Percentiles rank a stretch among this genome's conserved stretches.
Evolutionary conservation across 164 flowering plant species (phyloP).

Genomic region (Nelumbo lutea): DNA sequence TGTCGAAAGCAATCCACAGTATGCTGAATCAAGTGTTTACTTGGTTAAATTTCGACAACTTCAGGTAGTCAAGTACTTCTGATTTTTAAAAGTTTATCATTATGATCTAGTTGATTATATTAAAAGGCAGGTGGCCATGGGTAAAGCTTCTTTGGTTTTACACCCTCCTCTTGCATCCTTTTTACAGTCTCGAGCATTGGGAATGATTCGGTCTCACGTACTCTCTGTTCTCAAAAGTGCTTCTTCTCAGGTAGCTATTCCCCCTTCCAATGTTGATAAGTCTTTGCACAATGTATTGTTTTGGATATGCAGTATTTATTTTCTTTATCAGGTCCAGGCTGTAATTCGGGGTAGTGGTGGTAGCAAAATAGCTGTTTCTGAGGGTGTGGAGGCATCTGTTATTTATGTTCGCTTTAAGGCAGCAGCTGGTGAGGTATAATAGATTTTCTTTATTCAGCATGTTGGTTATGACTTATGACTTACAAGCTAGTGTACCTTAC

Average conservation of each 20-base stretch:
- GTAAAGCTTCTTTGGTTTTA: background rate
- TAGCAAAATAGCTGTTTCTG: slow-evolving; percentile 60
- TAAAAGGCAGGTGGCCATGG: background rate
- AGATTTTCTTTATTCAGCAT: background rate
- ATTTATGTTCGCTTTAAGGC: slow-evolving; percentile 96
- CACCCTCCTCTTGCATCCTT: background rate
- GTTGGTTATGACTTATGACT: background rate
- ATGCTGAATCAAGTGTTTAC: slow-evolving; percentile 94
- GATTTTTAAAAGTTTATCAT: background rate
- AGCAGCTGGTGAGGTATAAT: slow-evolving; percentile 82
- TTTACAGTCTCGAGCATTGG: slow-evolving; percentile 84
- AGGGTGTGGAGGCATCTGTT: slow-evolving; percentile 90
- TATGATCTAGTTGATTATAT: background rate
- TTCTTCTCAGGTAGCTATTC: slow-evolving; percentile 67
- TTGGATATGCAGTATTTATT: slow-evolving; percentile 3
- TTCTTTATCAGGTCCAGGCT: slow-evolving; percentile 56
- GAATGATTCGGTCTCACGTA: slow-evolving; percentile 85
- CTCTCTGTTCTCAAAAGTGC: slow-evolving; percentile 80
- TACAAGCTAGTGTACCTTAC: background rate
- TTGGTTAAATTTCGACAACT: slow-evolving; percentile 89
- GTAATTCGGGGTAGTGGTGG: slow-evolving; percentile 59
- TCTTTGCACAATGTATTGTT: background rate
- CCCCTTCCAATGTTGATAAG: background rate
- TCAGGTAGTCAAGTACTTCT: slow-evolving; percentile 47
- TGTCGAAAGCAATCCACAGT: slow-evolving; percentile 92